A percentile compares a stretch with the other conserved stretches of the same genome.
Evolutionary conservation across 2,329 filamentous ascomycete species (phyloP).

Genomic region (Didymella lethalis): DNA sequence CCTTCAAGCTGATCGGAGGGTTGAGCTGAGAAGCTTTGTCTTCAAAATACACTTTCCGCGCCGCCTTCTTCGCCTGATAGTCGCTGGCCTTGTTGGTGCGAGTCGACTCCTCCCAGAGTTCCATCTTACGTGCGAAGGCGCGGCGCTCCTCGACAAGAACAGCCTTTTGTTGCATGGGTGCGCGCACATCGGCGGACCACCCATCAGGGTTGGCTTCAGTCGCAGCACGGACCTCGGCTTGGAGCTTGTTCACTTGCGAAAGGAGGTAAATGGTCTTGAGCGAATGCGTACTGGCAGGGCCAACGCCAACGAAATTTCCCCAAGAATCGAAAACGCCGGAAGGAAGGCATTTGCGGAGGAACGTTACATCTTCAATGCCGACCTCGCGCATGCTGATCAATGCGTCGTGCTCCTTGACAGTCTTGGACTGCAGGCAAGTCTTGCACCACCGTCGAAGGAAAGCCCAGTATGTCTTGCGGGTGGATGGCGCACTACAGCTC

Average conservation of each 20-base stretch:
- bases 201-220: conserved; percentile 24
- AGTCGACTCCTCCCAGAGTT: conserved; percentile 48
- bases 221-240: conserved; percentile 35
- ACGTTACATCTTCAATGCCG: conserved; percentile 39
- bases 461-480: conserved; percentile 55
- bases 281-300: conserved; percentile 45
- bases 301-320: conserved; percentile 50
- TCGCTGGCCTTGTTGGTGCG: conserved; percentile 40
- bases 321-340: conserved; percentile 50
- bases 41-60: conserved; percentile 48
- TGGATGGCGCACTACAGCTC: conserved; percentile 46
- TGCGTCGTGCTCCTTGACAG: conserved; percentile 43
- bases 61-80: conserved; percentile 44
- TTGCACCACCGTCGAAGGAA: conserved; percentile 55
- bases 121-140: conserved; percentile 48
- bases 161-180: conserved; percentile 35
- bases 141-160: conserved; percentile 42
- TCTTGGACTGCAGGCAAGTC: conserved; percentile 47
- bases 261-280: conserved; percentile 45
- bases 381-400: conserved; percentile 36
- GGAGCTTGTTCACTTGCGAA: conserved; percentile 41
- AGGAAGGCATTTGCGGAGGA: conserved; percentile 41
- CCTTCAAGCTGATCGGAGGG: conserved; percentile 46
- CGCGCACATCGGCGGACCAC: conserved; percentile 33
- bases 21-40: conserved; percentile 48